Conservation (phyloP, 345 rosid genomes). For the Orychophragmus violaceus region DNA sequence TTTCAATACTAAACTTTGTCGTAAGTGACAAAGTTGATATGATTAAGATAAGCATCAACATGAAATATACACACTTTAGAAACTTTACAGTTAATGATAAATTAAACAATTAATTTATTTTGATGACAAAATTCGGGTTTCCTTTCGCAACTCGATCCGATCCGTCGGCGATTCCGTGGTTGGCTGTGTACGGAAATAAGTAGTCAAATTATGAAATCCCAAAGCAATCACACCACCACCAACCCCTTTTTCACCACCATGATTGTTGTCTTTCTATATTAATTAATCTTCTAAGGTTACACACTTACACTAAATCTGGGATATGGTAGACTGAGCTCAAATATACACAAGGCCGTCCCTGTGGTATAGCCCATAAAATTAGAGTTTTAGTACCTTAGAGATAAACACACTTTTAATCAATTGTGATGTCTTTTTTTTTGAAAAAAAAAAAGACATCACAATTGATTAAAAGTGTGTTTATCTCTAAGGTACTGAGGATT, state of each 20-base stretch:
- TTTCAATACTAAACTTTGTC: neutral
- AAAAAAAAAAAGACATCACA: too few species aligned
- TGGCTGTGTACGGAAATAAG: neutral
- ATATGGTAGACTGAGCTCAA: neutral
- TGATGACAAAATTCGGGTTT: neutral
- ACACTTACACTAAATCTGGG: neutral
- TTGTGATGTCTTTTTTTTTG: too few species aligned
- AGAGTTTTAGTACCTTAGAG: too few species aligned
- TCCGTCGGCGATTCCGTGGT: neutral
- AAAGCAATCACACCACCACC: constrained; percentile 3
- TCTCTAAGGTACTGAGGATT: too few species aligned
- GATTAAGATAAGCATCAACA: constrained; percentile 23
- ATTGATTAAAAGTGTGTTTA: too few species aligned
- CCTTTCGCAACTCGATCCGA: too few species aligned
- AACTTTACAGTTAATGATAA: neutral
- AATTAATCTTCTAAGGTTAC: neutral
- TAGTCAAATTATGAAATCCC: neutral
- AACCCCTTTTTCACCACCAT: too few species aligned
- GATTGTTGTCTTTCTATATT: neutral
- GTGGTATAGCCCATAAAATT: too few species aligned
- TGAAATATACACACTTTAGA: neutral
- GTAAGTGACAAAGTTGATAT: constrained; percentile 10
- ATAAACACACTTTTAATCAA: too few species aligned
- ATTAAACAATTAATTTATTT: neutral
- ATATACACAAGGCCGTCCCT: too few species aligned